Conservation (phyloP, 108 stramenopile species). For the Cyclotella choctawhatcheeana region DNA sequence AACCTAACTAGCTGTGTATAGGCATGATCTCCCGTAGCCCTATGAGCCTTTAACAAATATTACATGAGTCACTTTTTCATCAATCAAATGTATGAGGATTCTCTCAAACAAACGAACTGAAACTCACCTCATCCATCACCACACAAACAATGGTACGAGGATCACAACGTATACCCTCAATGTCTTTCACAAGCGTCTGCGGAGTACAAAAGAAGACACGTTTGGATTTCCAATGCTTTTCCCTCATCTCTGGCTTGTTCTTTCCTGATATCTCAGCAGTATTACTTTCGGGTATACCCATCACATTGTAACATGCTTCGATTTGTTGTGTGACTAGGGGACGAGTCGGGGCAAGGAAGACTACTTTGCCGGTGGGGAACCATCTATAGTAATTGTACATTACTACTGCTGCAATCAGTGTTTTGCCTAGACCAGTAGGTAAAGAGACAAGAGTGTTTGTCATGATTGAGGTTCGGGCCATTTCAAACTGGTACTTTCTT, state of each 20-base stretch:
- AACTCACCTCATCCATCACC: slow-evolving; percentile 91
- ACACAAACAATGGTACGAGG: slow-evolving; percentile 79
- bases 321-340: slow-evolving; percentile 97
- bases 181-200: slow-evolving; percentile 93
- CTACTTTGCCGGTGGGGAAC: slow-evolving; percentile 76
- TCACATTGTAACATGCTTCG: slow-evolving; percentile 75
- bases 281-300: slow-evolving; percentile 75
- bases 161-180: slow-evolving; percentile 61
- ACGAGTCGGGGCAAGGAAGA: slow-evolving; percentile 93
- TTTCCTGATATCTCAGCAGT: slow-evolving; percentile 87
- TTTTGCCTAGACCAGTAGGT: slow-evolving; percentile 99
- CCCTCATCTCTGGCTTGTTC: slow-evolving; percentile 46
- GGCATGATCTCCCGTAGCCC: slow-evolving; percentile 93
- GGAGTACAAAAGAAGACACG: slow-evolving; percentile 98
- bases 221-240: slow-evolving; percentile 63
- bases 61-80: not conserved
- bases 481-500: slow-evolving; percentile 88
- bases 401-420: slow-evolving; percentile 96
- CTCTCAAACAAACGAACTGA: too few relatives aligned
- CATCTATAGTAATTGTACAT: slow-evolving; percentile 98
- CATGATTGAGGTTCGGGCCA: slow-evolving; percentile 74
- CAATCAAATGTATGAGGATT: too few relatives aligned
- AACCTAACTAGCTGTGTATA: slow-evolving; percentile 66
- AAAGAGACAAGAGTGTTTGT: slow-evolving; percentile 94
- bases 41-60: slow-evolving; percentile 60